These are phyloP conservation scores for Albophoma yamanashiensis DNA, from an alignment of 2,329 filamentous ascomycete species.

Conservation along the genomic window DNA sequence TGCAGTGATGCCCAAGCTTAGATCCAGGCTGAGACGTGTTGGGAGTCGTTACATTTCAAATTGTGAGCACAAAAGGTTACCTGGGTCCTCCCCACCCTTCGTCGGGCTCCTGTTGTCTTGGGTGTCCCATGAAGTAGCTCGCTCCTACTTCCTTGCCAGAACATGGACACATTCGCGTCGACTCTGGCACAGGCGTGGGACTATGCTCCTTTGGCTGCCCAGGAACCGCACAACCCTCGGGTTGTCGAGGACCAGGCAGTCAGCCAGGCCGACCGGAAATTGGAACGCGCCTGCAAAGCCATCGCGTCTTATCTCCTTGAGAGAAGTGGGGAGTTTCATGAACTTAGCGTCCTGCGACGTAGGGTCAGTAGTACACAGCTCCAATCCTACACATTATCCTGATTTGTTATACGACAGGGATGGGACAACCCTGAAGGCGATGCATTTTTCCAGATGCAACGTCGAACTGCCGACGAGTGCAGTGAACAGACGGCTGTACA, in stretches of 20 bases:
- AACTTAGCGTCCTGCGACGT: background rate
- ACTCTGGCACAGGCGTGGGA: background rate
- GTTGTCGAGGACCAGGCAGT: background rate
- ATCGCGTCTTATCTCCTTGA: background rate
- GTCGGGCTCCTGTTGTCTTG: background rate
- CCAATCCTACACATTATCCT: background rate
- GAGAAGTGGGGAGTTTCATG: background rate
- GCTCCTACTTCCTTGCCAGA: background rate
- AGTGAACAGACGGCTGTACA: background rate
- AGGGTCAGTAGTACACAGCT: background rate
- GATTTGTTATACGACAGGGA: background rate
- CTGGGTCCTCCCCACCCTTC: background rate
- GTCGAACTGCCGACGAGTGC: background rate
- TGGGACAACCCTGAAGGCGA: background rate
- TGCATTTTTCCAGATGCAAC: background rate
- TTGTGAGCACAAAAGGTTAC: background rate
- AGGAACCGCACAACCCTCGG: background rate
- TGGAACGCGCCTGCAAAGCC: background rate
- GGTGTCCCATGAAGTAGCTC: background rate
- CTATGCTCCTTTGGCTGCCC: background rate
- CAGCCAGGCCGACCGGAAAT: background rate
- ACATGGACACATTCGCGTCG: background rate
- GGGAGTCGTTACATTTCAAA: background rate
- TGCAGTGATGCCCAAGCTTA: background rate
- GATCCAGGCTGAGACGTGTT: background rate